Conservation (phyloP, 1,139 yeast genomes). For the Suhomyces bribrorum region DNA sequence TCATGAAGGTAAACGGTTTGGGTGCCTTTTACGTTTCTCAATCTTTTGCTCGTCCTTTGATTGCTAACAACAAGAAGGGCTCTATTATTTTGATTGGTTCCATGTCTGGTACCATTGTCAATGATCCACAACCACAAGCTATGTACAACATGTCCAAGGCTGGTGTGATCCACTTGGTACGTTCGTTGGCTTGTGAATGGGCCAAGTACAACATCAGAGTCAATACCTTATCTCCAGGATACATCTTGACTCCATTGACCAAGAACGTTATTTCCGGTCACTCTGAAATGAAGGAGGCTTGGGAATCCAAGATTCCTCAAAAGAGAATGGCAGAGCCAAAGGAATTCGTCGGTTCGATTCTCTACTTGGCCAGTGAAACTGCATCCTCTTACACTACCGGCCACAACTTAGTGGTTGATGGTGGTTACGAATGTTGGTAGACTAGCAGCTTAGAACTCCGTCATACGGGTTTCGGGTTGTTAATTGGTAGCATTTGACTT, state of each 20-base stretch:
- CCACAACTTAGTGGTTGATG: constrained; percentile 52
- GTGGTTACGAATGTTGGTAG: constrained; percentile 38
- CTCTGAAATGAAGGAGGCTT: constrained; percentile 48
- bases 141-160: constrained; percentile 56
- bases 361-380: constrained; percentile 44
- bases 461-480: too few species aligned
- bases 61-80: constrained; percentile 53
- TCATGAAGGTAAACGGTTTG: constrained; percentile 70
- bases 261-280: constrained; percentile 48
- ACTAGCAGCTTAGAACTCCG: not conserved
- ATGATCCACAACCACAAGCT: constrained; percentile 53
- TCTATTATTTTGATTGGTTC: constrained; percentile 50
- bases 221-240: constrained; percentile 50
- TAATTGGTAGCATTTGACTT: too few species aligned
- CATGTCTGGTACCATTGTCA: constrained; percentile 52
- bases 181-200: constrained; percentile 55
- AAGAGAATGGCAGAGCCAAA: constrained; percentile 55
- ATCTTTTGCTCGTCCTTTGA: constrained; percentile 66
- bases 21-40: constrained; percentile 72
- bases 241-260: constrained; percentile 52
- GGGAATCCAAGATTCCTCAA: constrained; percentile 52
- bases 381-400: constrained; percentile 53
- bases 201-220: constrained; percentile 52
- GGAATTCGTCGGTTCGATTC: constrained; percentile 49
- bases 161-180: constrained; percentile 49